Evolutionary conservation across 768 basidiomycete genomes (phyloP), one percentile per base, ranked within the genome.

Genomic region (Rhizopogon roseolus): DNA sequence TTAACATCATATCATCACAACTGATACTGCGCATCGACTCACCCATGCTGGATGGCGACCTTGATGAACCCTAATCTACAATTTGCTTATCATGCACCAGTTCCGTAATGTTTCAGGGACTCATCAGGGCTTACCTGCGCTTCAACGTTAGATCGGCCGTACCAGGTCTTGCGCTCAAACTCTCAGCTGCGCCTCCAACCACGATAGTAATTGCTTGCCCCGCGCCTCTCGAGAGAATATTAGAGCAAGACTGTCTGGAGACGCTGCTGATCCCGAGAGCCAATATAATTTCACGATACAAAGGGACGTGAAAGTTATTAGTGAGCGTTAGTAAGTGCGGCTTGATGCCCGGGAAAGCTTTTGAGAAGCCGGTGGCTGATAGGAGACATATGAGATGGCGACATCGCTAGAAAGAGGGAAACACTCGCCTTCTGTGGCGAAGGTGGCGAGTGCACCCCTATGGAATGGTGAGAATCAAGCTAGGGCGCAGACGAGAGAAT

Each of bases 121-220:
- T 22, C 7, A 13, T 9, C 13, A 45, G 27, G 37, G 66, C 77
- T 27, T 54, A 86, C 88, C 90, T 78, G 66, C 81, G 83, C 61
- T 84, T 75, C 56, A 93, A 68, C 7, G 92, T 91, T 65, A 93
- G 69, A 70, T 93, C 95, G 25, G 93, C 95, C 34, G 97, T 99
- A n/a, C 97, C 97, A 1, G 97, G 97, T 59, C 86, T 90, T 7
- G 97, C 97, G 61, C 85, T 88, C 62, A 99, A 70, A 68, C 89
- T 92, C 75, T 98, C 97, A 14, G 95, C 88, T 0, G 97, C 96
- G 22, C 97, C 97, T 1, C 97, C 97, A 1, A 99, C 87, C 4
- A 99, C 95, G 55, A 99, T 98, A 3, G 89, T 90, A 62, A 98
- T 93, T 0, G 93, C 84, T 16, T 77, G 75, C 17, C 82, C 78